Base-by-base conservation (phyloP, 345 rosid genomes). In the Brassica rapa region DNA sequence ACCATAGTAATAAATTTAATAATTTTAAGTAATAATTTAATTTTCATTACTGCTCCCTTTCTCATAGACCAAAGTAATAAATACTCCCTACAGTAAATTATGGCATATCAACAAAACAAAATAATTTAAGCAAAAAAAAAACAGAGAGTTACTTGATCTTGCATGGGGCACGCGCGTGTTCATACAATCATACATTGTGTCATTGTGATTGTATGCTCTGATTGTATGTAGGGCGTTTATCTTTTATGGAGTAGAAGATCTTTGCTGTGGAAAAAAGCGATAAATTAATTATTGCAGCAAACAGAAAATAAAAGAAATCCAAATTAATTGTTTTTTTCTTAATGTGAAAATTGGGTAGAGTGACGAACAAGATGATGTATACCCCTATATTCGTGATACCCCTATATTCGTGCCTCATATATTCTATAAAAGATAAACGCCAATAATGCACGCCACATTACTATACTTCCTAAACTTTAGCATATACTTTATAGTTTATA, bases 311-410 rank as follows among this genome's bases (percentile, higher is more conserved):
- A 63, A 15, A 10, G 46, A 10, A 39, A 51, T 23, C 32, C 15
- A 51, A 49, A 51, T 11, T 49, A 65, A 37, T 67, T 35, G n/a
- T 27, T 66, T 57, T 6, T 66, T 56, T 39, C 30, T 21, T 16
- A 16, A 51, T 62, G 53, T 59, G 56, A 73, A 74, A 56, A 6
- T 55, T 23, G 62, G 35, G 67, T 75, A 80, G 76, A 53, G 75
- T 80, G 83, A 80, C 79, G 83, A 80, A 63, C 72, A 30, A 55
- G 79, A 80, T 80, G 83, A 80, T 75, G 83, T 74, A 80, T 29
- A 70, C 83, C 83, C 68, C 69, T 67, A 72, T 60, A 32, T 66
- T 78, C 82, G 82, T 74, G 79, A 80, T 29, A 70, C 83, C 83
- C 68, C 69, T 67, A 72, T 60, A 32, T 66, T 78, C 82, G 82